Evolutionary conservation across 257 asterid genomes (phyloP), one percentile per base, ranked within the genome.

Genomic region (Scutellaria minor): DNA sequence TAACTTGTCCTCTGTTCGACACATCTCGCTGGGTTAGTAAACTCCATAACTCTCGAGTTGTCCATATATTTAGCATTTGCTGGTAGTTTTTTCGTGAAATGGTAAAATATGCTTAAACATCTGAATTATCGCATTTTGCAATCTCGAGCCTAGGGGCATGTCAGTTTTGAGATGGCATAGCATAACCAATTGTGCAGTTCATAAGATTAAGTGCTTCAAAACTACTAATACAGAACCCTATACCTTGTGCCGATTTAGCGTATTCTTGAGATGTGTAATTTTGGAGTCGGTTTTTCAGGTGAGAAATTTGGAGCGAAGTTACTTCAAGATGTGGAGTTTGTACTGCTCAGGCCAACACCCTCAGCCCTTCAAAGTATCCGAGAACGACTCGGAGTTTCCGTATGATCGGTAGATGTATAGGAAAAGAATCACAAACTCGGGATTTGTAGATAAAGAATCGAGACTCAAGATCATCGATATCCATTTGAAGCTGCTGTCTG

Each of bases 251-350:
- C 2, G 37, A 31, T 4, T 47, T 5, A 9, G 6, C 18, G 14
- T 47, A n/a, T 1, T 12, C 15, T 3, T 4, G n/a, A 11, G 53
- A 47, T 0, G 18, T 47, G 18, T 11, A 47, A 47, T 47, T 8
- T 44, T 8, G 12, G 75, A n/a, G 52, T n/a, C 9, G 24, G 4
- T 31, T 65, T 58, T 67, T 73, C 89, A 94, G 99, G 98, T 94
- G 69, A 76, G 86, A 74, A 95, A 95, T 76, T 80, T 95, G 89
- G 99, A 95, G 73, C 96, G 98, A 15, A 68, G 88, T 5, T 95
- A 86, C 85, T 95, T 92, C 82, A 92, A 83, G 89, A 92, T 88
- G 99, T 95, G 99, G 99, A 92, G 86, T 76, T 66, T 95, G 64
- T 46, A 92, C 77, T 90, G 97, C 86, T 88, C 88, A 0, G 96